A percentile compares a stretch with the other conserved stretches of the same genome.
Evolutionary conservation across 2,329 filamentous ascomycete genomes (phyloP).

Genomic region (Beauveria sp.): DNA sequence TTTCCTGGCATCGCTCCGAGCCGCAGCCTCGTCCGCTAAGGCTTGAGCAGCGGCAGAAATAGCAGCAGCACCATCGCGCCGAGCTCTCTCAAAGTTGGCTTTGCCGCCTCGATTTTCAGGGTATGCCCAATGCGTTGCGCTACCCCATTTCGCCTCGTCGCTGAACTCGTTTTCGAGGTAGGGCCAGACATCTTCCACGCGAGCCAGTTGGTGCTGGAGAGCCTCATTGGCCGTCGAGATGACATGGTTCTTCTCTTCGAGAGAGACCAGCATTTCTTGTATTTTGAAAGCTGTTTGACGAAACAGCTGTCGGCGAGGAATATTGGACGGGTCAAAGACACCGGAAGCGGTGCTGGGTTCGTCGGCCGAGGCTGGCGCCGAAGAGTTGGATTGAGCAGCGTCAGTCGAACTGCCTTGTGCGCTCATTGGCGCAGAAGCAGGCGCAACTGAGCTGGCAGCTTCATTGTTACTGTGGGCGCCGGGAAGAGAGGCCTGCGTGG

Average conservation of each 20-base stretch:
- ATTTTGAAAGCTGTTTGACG: constrained; percentile 71
- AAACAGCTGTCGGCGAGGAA: constrained; percentile 66
- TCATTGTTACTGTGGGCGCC: constrained; percentile 39
- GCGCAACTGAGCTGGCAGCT: constrained; percentile 33
- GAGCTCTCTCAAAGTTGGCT: constrained; percentile 63
- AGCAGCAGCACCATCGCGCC: constrained; percentile 69
- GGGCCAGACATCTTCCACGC: constrained; percentile 81
- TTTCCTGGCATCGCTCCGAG: constrained; percentile 75
- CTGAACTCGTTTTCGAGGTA: constrained; percentile 85
- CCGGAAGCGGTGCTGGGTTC: constrained; percentile 33
- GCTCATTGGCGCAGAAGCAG: constrained; percentile 40
- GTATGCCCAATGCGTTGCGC: constrained; percentile 91
- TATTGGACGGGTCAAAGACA: constrained; percentile 48
- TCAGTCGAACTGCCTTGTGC: constrained; percentile 42
- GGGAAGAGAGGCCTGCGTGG: constrained; percentile 44
- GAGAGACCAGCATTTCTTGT: constrained; percentile 75
- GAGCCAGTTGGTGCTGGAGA: constrained; percentile 72
- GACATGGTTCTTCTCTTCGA: constrained; percentile 98
- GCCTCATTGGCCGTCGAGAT: constrained; percentile 88
- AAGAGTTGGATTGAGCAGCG: constrained; percentile 26
- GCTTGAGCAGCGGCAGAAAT: constrained; percentile 71
- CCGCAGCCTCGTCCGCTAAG: constrained; percentile 75
- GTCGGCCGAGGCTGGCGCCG: constrained; percentile 33
- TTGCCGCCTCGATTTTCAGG: constrained; percentile 67
- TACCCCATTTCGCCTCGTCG: constrained; percentile 90